Percentiles rank a stretch among this genome's conserved stretches.
These are phyloP conservation scores for Ganoderma resinaceum DNA, from an alignment of 1,284 basidiomycete genomes.

Conservation along the genomic window DNA sequence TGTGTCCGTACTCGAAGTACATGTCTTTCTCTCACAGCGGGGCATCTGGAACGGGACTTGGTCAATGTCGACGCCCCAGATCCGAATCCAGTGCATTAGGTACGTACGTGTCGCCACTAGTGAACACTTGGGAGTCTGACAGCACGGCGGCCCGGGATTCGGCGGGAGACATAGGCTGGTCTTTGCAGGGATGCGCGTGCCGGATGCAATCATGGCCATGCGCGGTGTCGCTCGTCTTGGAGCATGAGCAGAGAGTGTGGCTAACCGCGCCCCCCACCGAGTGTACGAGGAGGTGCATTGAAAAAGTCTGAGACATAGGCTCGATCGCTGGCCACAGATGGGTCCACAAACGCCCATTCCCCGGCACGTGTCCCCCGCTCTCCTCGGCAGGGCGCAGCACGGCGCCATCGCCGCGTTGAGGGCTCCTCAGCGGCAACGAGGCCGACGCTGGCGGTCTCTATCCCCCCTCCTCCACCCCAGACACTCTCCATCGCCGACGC, in stretches of 20 bases:
- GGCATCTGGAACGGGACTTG: not conserved
- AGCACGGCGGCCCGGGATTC: not conserved
- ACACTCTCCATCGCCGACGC: constrained; percentile 20
- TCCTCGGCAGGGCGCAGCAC: constrained; percentile 20
- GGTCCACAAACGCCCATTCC: constrained; percentile 11
- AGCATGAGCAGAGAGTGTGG: not conserved
- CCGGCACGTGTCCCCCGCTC: constrained; percentile 24
- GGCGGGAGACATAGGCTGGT: not conserved
- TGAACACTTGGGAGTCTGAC: not conserved
- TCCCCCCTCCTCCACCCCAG: constrained; percentile 18
- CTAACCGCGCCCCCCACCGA: not conserved
- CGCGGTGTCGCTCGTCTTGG: not conserved
- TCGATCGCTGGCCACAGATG: constrained; percentile 10
- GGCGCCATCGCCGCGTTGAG: constrained; percentile 32
- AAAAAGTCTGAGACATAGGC: not conserved
- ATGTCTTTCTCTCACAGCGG: not conserved
- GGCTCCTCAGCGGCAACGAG: constrained; percentile 18
- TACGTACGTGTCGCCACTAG: constrained; percentile 4
- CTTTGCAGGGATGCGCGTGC: not conserved
- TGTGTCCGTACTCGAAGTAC: not conserved
- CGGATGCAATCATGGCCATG: not conserved
- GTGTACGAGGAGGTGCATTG: not conserved
- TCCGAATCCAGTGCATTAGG: not conserved
- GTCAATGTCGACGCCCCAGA: not conserved
- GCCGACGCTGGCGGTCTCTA: constrained; percentile 11